These are phyloP conservation scores for Orbilia quercus DNA, from an alignment of 2,329 filamentous ascomycete genomes.

Conservation along the genomic window DNA sequence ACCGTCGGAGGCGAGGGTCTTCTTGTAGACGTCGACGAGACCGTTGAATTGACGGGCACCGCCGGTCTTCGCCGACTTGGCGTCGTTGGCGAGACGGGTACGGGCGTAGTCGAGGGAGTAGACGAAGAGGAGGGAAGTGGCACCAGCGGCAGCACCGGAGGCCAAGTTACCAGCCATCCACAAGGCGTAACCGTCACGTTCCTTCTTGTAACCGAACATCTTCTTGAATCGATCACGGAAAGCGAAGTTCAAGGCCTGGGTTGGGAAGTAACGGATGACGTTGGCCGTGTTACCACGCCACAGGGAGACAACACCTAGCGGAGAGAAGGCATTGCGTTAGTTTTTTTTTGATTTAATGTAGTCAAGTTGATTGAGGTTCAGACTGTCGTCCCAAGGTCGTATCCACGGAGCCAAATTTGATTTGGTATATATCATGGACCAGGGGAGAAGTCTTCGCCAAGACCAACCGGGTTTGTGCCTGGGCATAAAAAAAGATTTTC, in stretches of 20 bases:
- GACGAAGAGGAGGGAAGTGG: conserved; percentile 99
- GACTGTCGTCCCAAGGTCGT: neutral
- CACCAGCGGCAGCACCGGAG: conserved; percentile 99
- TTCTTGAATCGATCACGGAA: conserved; percentile 99
- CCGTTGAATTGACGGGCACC: conserved; percentile 99
- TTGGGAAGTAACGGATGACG: conserved; percentile 99
- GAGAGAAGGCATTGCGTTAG: neutral
- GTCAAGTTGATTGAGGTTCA: neutral
- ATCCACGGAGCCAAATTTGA: neutral
- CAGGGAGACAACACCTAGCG: conserved; percentile 76
- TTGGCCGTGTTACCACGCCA: conserved; percentile 99
- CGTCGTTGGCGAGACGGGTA: conserved; percentile 99
- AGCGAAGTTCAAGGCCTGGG: conserved; percentile 99
- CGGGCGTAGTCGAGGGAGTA: conserved; percentile 99
- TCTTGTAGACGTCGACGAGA: conserved; percentile 99
- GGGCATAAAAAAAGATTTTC: neutral
- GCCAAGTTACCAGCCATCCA: conserved; percentile 99
- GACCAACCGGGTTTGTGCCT: neutral
- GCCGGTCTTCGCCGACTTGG: conserved; percentile 96
- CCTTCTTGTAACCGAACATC: conserved; percentile 99
- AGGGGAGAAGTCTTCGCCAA: neutral
- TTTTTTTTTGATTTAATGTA: neutral
- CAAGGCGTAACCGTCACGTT: conserved; percentile 95
- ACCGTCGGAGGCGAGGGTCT: conserved; percentile 99
- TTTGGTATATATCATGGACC: neutral